Evolutionary conservation across 2,329 filamentous ascomycete genomes (phyloP).

Genomic region (Chaetomiaceae sp.): DNA sequence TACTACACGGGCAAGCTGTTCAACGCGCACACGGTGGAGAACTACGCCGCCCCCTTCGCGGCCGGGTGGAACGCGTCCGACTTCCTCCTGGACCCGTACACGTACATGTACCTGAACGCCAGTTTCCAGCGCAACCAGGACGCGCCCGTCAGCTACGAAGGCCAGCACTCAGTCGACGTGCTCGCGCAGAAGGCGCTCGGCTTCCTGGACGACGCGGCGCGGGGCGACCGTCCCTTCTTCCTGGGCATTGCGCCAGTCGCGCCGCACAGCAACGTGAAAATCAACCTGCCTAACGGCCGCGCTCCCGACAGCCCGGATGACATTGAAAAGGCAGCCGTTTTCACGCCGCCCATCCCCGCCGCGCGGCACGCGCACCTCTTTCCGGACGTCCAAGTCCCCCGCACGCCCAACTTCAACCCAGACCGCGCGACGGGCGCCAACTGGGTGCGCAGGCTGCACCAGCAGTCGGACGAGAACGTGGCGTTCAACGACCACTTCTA

Average conservation of each 20-base stretch:
- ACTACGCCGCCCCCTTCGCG: constrained; percentile 45
- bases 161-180: constrained; percentile 23
- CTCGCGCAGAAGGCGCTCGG: constrained; percentile 22
- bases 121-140: constrained; percentile 57
- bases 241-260: constrained; percentile 53
- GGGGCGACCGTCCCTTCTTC: constrained; percentile 45
- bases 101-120: constrained; percentile 62
- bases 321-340: constrained; percentile 15
- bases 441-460: constrained; percentile 38
- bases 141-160: constrained; percentile 31
- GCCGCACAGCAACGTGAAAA: constrained; percentile 46
- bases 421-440: constrained; percentile 39
- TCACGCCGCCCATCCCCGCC: constrained; percentile 48
- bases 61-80: constrained; percentile 51
- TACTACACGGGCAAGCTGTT: constrained; percentile 52
- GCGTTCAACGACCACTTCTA: constrained; percentile 46
- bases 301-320: constrained; percentile 4
- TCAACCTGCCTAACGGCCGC: constrained; percentile 7
- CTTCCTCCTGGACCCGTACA: constrained; percentile 59
- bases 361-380: constrained; percentile 57
- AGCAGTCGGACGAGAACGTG: constrained; percentile 32
- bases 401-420: constrained; percentile 63
- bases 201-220: constrained; percentile 21
- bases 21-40: constrained; percentile 43
- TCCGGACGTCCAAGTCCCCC: constrained; percentile 50